Evolutionary conservation across 176 grass and related monocot genomes (phyloP).

Genomic region (Tillandsia fasciculata): DNA sequence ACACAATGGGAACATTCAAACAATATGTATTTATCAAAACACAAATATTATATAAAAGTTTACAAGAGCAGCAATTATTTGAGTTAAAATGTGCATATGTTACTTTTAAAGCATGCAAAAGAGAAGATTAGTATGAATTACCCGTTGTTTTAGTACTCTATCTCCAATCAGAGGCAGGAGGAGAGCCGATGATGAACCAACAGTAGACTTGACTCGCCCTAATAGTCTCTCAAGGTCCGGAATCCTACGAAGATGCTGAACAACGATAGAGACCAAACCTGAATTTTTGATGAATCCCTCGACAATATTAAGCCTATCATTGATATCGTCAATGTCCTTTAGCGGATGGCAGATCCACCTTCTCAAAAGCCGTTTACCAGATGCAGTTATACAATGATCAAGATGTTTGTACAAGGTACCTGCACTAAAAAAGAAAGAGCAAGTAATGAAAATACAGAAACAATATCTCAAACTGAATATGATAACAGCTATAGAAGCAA

Average conservation of each 20-base stretch:
- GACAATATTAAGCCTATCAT: slow-evolving; percentile 65
- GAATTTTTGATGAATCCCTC: slow-evolving; percentile 67
- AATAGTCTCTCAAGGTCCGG: slow-evolving; percentile 83
- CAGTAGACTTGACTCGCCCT: slow-evolving; percentile 60
- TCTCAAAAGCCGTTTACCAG: slow-evolving; percentile 75
- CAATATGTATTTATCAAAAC: too few relatives aligned
- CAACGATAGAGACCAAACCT: slow-evolving; percentile 38
- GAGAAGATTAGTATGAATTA: slow-evolving; percentile 21
- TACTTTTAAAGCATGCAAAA: slow-evolving; percentile 2
- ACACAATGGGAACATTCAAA: background rate
- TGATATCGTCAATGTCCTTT: slow-evolving; percentile 61
- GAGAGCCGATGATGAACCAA: slow-evolving; percentile 52
- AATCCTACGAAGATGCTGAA: slow-evolving; percentile 49
- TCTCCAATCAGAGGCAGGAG: slow-evolving; percentile 59
- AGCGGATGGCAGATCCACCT: slow-evolving; percentile 88
- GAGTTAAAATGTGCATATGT: too few relatives aligned
- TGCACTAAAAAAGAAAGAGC: slow-evolving; percentile 23
- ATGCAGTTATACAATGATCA: slow-evolving; percentile 81
- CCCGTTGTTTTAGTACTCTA: slow-evolving; percentile 69
- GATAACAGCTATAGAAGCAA: background rate
- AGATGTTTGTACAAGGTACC: slow-evolving; percentile 89
- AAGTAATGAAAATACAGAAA: background rate
- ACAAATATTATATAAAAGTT: too few relatives aligned
- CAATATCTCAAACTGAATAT: slow-evolving; percentile 9
- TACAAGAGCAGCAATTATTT: too few relatives aligned